Evolutionary conservation across 192 early-diverging fungal species (phyloP).

Genomic region (Entophlyctis luteolus): DNA sequence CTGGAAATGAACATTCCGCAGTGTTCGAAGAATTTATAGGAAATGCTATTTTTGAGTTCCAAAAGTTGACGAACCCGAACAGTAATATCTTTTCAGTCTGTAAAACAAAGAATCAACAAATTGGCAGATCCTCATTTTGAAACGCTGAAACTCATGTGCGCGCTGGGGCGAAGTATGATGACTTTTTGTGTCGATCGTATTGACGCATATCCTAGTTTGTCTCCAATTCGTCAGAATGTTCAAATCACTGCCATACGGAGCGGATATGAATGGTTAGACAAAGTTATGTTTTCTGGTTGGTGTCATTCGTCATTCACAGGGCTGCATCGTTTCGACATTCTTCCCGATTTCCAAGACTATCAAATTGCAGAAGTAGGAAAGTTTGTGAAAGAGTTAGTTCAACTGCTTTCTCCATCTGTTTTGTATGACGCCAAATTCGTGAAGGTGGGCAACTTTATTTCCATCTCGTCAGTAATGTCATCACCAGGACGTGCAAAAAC

Average conservation of each 20-base stretch:
- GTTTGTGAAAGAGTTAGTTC: conserved; percentile 6
- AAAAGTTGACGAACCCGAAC: too few species aligned
- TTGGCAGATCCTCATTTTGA: too few species aligned
- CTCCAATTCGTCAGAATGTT: conserved; percentile 4
- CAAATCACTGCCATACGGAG: neutral
- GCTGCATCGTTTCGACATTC: neutral
- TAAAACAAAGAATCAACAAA: too few species aligned
- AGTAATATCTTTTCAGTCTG: too few species aligned
- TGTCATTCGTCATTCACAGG: neutral
- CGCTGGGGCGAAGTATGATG: neutral
- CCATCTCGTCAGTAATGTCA: neutral
- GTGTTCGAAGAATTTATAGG: too few species aligned
- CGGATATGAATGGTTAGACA: neutral
- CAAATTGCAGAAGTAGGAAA: conserved; percentile 10
- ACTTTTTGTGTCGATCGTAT: neutral
- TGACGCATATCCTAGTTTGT: neutral
- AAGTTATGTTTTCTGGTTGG: neutral
- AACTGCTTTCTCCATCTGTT: neutral
- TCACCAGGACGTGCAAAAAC: conserved; percentile 4
- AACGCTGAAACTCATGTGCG: neutral
- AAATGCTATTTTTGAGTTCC: too few species aligned
- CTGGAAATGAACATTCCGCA: neutral
- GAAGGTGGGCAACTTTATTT: neutral
- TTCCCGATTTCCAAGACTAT: neutral
- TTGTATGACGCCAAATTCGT: conserved; percentile 14